Conservation (phyloP, 495 filamentous ascomycete genomes). For the Apiosordaria backusii region DNA sequence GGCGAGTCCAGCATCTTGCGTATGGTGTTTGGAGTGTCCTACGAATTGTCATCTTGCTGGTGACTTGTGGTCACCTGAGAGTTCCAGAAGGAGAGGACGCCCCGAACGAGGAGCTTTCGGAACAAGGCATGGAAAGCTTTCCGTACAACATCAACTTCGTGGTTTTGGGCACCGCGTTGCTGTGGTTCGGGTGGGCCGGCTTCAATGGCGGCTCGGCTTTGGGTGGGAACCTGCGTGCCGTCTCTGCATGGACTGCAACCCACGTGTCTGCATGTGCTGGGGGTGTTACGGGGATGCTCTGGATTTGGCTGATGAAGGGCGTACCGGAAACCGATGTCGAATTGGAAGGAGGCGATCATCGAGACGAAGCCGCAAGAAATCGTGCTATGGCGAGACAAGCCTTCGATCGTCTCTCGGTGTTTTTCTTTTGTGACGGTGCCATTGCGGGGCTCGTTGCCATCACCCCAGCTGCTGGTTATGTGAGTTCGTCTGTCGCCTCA, state of each 20-base stretch:
- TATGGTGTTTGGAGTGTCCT: constrained; percentile 12
- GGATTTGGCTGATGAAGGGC: constrained; percentile 16
- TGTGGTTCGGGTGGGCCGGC: constrained; percentile 96
- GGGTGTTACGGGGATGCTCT: constrained; percentile 59
- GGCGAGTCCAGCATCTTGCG: neutral
- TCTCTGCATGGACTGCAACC: constrained; percentile 87
- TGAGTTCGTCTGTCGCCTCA: constrained; percentile 42
- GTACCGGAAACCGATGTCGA: constrained; percentile 3
- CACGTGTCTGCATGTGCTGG: constrained; percentile 80
- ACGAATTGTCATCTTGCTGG: constrained; percentile 3
- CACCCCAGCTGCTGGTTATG: constrained; percentile 75
- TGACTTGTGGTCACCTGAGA: constrained; percentile 17
- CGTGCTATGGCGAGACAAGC: constrained; percentile 2
- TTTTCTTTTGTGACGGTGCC: constrained; percentile 89
- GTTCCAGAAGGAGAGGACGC: constrained; percentile 80
- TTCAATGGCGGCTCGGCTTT: constrained; percentile 94
- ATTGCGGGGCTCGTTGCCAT: constrained; percentile 83
- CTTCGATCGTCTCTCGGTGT: constrained; percentile 84
- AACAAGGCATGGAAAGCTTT: constrained; percentile 37
- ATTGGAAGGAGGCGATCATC: constrained; percentile 43
- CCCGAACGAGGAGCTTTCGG: constrained; percentile 45
- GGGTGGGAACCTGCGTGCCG: constrained; percentile 81
- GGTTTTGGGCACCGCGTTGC: constrained; percentile 82
- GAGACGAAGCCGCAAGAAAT: neutral
- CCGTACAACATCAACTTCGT: constrained; percentile 91